Evolutionary conservation across 108 stramenopile genomes (phyloP), one percentile per base, ranked within the genome.

Genomic region (Stephanodiscus triporus): DNA sequence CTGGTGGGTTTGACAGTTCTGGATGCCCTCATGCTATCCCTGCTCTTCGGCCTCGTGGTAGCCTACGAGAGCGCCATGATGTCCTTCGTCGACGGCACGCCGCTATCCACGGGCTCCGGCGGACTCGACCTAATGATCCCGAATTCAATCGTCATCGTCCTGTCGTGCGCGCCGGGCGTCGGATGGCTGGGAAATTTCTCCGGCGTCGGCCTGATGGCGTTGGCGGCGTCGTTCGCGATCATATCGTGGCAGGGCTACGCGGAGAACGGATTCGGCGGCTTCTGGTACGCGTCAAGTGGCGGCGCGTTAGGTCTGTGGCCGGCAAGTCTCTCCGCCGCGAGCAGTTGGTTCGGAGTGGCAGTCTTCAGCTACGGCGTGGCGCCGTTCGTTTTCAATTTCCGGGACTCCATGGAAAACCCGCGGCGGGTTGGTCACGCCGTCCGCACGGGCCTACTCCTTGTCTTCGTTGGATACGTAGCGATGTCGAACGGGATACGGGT

Each of bases 321-420:
- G 6, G 60, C 82, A 57, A 75, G 76, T 27, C n/a, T 88, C 48
- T 63, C 76, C 10, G 92, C 77, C 16, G 78, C 83, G 10, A 82
- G 83, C 38, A 84, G 86, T 45, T 93, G 88, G 89, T 93, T 91
- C 67, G 92, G 92, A 10, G 85, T 88, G 45, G 64, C 70, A 13
- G 92, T 88, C 1, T 93, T 75, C 47, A 66, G 75, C 13, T 83
- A 75, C 65, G 92, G 92, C 10, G 77, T 88, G 24, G 64, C 70
- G 24, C 89, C 88, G 2, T 90, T 75, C 19, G 68, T 72, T 34
- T 85, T 81, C 70, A 81, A 81, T 47, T n/a, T 85, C 42, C 57
- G 51, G 7, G 40, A 40, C 9, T 40, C 40, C 40, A 40, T 40
- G 40, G 11, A 40, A 1, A 9, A 40, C 9, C 40, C 40, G 40